Base-by-base conservation (phyloP, 2,329 filamentous ascomycete genomes). In the Nannizziopsis barbatae region DNA sequence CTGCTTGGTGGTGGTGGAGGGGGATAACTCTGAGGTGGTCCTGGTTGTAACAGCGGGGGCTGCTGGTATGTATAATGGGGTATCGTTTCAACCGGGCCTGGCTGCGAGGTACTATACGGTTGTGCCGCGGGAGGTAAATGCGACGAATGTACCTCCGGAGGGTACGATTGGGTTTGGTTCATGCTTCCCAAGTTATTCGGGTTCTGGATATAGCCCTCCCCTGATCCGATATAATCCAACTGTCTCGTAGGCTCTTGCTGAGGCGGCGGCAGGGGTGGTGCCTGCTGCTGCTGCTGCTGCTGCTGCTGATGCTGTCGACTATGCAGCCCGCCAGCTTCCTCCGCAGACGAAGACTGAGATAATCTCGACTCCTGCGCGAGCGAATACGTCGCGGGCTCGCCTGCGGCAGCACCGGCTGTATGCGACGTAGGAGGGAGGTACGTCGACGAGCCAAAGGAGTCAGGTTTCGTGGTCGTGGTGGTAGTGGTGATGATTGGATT, bases 81-180 rank as follows among this genome's bases (percentile, higher is more conserved):
- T 65, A 93, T 76, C 45, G 74, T 75, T 51, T 81, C 74, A 0
- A 87, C 85, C 11, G 86, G 83, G 40, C 85, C 84, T 17, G 85
- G 81, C 64, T 88, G 84, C 8, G 85, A 82, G 51, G 81, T 75
- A n/a, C n/a, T n/a, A 59, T 84, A 84, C 52, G 80, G 75, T 64
- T 86, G 85, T 52, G 82, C 83, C 56, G n/a, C n/a, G n/a, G 81
- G 78, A 58, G 85, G 84, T 73, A 93, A 82, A 67, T 92, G 85
- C 59, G 76, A 71, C 55, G 78, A 72, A 63, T 82, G 76, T 62
- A 92, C 88, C 66, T 94, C 92, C 81, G 93, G 22, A 3, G 22
- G 85, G 59, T 94, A 90, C 57, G 80, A 75, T 61, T 80, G 78
- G 59, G 77, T 76, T 68, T 84, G 83, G 71, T 94, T 94, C 89